Conservation (phyloP, 345 rosid genomes). For the Linum lewisii region DNA sequence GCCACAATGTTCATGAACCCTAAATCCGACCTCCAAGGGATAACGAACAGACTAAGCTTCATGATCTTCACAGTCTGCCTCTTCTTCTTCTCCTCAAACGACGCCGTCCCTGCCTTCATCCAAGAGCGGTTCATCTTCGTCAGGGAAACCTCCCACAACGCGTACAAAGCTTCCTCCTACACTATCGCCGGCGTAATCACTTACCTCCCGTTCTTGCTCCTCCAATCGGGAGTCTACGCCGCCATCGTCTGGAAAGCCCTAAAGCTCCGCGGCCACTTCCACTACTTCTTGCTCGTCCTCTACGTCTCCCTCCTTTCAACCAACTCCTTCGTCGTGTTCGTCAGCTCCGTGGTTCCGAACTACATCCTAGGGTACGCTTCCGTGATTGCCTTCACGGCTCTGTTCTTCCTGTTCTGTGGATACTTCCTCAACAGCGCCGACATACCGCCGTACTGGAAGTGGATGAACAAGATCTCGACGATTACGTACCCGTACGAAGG, state of each 20-base stretch:
- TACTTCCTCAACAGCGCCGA: slow-evolving; percentile 47
- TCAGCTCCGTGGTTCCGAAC: slow-evolving; percentile 60
- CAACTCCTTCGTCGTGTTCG: slow-evolving; percentile 64
- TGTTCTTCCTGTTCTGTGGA: slow-evolving; percentile 63
- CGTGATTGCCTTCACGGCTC: slow-evolving; percentile 57
- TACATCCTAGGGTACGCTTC: slow-evolving; percentile 57
- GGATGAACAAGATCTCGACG: slow-evolving; percentile 69
- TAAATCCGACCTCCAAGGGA: slow-evolving; percentile 30
- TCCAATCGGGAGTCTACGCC: slow-evolving; percentile 48
- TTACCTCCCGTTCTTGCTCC: slow-evolving; percentile 48
- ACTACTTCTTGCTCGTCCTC: slow-evolving; percentile 46
- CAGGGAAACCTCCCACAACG: slow-evolving; percentile 58
- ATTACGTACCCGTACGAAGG: slow-evolving; percentile 65
- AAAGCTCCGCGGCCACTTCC: slow-evolving; percentile 37
- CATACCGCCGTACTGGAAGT: slow-evolving; percentile 41
- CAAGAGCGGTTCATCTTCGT: slow-evolving; percentile 59
- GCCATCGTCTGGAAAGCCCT: slow-evolving; percentile 48
- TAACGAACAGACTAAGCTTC: slow-evolving; percentile 52
- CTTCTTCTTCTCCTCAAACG: slow-evolving; percentile 71
- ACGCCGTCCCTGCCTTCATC: slow-evolving; percentile 62
- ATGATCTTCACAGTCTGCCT: slow-evolving; percentile 55
- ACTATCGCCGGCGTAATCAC: slow-evolving; percentile 50
- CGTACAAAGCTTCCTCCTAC: slow-evolving; percentile 59
- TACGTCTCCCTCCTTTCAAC: slow-evolving; percentile 51
- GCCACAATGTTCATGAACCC: slow-evolving; percentile 65